phyloP scores from a whole-genome alignment of 2,329 filamentous ascomycete species.

The Trichoderma guizhouense region DNA sequence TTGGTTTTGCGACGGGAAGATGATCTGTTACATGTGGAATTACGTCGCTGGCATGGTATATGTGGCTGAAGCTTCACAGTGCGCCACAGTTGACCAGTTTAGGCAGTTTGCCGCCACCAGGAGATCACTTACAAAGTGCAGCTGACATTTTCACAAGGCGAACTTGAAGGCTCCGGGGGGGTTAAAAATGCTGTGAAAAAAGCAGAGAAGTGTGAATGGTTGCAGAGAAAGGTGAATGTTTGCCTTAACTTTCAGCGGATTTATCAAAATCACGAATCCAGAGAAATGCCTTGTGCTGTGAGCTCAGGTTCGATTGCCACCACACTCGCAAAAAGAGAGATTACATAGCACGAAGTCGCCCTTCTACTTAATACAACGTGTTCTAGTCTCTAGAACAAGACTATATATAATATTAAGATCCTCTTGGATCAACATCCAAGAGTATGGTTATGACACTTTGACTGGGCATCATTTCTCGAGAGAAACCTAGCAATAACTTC shows the following conservation, averaged over 20 bases:
- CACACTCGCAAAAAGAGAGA: too few relatives aligned
- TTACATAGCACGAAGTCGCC: background rate
- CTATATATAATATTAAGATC: background rate
- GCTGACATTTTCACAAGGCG: background rate
- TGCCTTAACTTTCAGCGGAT: too few relatives aligned
- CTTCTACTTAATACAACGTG: background rate
- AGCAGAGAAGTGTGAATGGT: too few relatives aligned
- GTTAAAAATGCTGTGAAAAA: background rate
- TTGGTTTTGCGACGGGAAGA: background rate
- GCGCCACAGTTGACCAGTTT: slow-evolving; percentile 25
- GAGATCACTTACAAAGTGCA: background rate
- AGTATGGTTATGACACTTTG: background rate
- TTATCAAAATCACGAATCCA: too few relatives aligned
- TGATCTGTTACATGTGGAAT: slow-evolving; percentile 7
- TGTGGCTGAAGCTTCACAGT: slow-evolving; percentile 27
- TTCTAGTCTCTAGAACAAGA: too few relatives aligned
- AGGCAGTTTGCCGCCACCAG: background rate
- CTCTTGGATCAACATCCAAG: background rate
- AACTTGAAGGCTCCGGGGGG: background rate
- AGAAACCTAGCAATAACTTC: background rate
- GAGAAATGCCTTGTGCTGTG: too few relatives aligned
- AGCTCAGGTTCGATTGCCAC: too few relatives aligned
- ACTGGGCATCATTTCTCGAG: accelerated
- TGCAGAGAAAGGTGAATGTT: too few relatives aligned
- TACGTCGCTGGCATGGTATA: slow-evolving; percentile 10